Conservation (phyloP, 179 eudicot genomes). For the Carnegiea gigantea region DNA sequence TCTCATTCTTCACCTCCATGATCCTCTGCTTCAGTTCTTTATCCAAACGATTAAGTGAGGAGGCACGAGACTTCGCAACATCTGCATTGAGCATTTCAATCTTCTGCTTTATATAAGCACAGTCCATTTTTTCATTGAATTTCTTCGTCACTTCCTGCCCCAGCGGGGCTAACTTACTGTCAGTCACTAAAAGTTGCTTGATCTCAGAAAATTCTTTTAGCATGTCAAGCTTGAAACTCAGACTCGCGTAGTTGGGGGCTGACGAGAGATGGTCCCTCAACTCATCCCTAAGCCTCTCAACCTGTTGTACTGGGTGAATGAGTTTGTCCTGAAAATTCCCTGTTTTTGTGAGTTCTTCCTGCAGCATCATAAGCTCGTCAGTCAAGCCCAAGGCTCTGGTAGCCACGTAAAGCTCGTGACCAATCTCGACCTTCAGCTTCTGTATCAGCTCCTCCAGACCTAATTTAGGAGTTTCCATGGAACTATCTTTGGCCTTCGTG, state of each 20-base stretch:
- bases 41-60: slow-evolving; percentile 40
- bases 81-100: slow-evolving; percentile 61
- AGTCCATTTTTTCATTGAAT: slow-evolving; percentile 30
- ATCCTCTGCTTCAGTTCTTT: slow-evolving; percentile 53
- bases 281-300: slow-evolving; percentile 59
- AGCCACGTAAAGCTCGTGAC: slow-evolving; percentile 63
- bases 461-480: slow-evolving; percentile 41
- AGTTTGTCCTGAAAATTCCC: slow-evolving; percentile 54
- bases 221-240: slow-evolving; percentile 66
- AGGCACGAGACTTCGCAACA: slow-evolving; percentile 47
- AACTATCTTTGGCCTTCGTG: slow-evolving; percentile 46
- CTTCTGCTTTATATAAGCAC: slow-evolving; percentile 52
- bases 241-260: slow-evolving; percentile 69
- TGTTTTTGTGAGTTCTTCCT: slow-evolving; percentile 62
- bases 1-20: slow-evolving; percentile 45
- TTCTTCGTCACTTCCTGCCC: slow-evolving; percentile 44
- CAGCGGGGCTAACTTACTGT: slow-evolving; percentile 34
- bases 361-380: slow-evolving; percentile 44
- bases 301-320: slow-evolving; percentile 42
- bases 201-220: slow-evolving; percentile 63
- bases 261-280: slow-evolving; percentile 46
- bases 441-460: slow-evolving; percentile 59
- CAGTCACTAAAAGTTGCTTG: slow-evolving; percentile 43
- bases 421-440: slow-evolving; percentile 61
- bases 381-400: slow-evolving; percentile 63